These are phyloP conservation scores for Torulaspora pretoriensis DNA, from an alignment of 1,139 yeast species.

Conservation along the genomic window DNA sequence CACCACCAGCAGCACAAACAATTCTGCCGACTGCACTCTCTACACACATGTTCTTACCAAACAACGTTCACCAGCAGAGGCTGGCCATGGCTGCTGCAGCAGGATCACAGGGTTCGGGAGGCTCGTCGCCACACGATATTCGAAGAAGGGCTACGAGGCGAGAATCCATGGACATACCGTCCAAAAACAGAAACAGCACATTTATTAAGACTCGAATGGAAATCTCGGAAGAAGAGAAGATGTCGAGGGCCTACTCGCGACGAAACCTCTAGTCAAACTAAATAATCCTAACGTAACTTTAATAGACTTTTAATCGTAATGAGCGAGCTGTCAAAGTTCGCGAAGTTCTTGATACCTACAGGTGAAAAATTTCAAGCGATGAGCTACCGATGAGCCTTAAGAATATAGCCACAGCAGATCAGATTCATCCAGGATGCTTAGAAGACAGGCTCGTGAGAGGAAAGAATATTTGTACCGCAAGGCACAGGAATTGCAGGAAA, in stretches of 20 bases:
- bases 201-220: slow-evolving; percentile 35
- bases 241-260: slow-evolving; percentile 18
- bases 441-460: slow-evolving; percentile 94
- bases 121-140: slow-evolving; percentile 4
- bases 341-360: neutral
- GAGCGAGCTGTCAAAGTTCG: neutral
- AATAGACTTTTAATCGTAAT: neutral
- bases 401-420: neutral
- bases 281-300: slow-evolving; percentile 1
- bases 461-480: slow-evolving; percentile 87
- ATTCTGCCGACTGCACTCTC: slow-evolving; percentile 50
- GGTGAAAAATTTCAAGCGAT: slow-evolving; percentile 7
- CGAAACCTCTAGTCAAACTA: slow-evolving; percentile 8
- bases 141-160: slow-evolving; percentile 18
- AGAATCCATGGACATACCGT: slow-evolving; percentile 35
- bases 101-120: neutral
- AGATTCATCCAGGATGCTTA: slow-evolving; percentile 44
- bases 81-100: slow-evolving; percentile 23
- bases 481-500: slow-evolving; percentile 85
- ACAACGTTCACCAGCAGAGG: slow-evolving; percentile 35
- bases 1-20: slow-evolving; percentile 51
- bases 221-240: slow-evolving; percentile 33
- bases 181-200: slow-evolving; percentile 27
- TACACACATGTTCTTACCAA: slow-evolving; percentile 53
- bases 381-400: neutral